Conservation (phyloP, 148 eudicot genomes). For the Dianthus caryophyllus region DNA sequence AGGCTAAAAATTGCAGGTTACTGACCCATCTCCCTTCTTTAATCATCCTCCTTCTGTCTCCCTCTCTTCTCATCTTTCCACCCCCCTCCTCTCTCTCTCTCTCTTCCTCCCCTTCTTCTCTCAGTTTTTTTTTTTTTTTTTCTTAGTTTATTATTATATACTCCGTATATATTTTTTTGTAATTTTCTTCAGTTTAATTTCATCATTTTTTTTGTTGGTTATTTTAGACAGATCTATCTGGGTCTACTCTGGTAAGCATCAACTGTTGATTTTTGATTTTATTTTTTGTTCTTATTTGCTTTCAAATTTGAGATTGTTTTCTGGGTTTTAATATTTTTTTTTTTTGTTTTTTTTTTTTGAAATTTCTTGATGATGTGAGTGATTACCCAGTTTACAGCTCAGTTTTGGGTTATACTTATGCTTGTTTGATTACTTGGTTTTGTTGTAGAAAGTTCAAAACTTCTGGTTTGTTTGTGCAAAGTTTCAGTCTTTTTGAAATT, state of each 20-base stretch:
- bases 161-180: not conserved
- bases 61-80: slow-evolving; percentile 25
- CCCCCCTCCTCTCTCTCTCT: slow-evolving; percentile 25
- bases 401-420: not conserved
- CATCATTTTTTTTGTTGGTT: not conserved
- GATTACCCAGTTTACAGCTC: no score
- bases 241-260: slow-evolving; percentile 21
- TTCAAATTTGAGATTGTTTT: not conserved
- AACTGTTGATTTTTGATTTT: slow-evolving; percentile 8
- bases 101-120: slow-evolving; percentile 10
- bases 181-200: slow-evolving; percentile 1
- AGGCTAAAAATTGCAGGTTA: slow-evolving; percentile 3
- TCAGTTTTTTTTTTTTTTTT: not conserved
- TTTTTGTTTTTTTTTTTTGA: slow-evolving; percentile 13
- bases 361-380: not conserved
- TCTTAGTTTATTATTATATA: not conserved
- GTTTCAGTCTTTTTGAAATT: not conserved
- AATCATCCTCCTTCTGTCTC: slow-evolving; percentile 22
- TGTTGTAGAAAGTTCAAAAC: not conserved
- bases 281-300: not conserved
- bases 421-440: not conserved
- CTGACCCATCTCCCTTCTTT: slow-evolving; percentile 17
- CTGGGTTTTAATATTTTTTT: slow-evolving; percentile 8
- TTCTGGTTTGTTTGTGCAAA: not conserved
- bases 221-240: slow-evolving; percentile 32